Percentiles rank a stretch among this genome's conserved stretches.
These are phyloP conservation scores for Umbelopsis sp. DNA, from an alignment of 192 early-diverging fungal species.

Conservation along the genomic window DNA sequence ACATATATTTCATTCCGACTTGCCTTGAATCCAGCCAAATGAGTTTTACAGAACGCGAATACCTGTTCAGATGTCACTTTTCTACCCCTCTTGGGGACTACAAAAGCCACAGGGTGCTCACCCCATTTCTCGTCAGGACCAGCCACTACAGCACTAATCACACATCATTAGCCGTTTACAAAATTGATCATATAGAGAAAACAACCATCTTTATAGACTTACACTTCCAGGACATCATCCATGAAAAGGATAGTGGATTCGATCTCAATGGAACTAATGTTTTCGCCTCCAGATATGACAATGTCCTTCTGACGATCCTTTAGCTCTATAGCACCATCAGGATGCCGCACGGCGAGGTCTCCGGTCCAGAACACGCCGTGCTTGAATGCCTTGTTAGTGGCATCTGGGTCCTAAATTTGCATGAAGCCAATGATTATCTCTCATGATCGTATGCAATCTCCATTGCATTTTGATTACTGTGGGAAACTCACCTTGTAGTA, in stretches of 20 bases:
- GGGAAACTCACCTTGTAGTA: constrained; percentile 28
- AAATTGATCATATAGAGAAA: neutral
- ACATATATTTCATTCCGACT: neutral
- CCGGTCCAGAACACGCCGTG: constrained; percentile 62
- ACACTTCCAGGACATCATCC: constrained; percentile 54
- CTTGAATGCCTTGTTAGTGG: constrained; percentile 56
- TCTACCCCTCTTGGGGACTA: constrained; percentile 48
- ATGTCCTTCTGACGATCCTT: constrained; percentile 65
- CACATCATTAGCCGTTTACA: neutral
- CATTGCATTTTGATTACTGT: neutral
- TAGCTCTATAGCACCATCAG: constrained; percentile 63
- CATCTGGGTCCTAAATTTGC: constrained; percentile 50
- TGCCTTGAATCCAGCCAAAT: constrained; percentile 60
- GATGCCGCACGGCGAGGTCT: constrained; percentile 61
- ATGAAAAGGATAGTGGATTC: constrained; percentile 54
- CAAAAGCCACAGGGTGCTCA: constrained; percentile 60
- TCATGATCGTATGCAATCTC: neutral
- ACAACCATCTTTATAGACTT: neutral
- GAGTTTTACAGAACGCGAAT: constrained; percentile 42
- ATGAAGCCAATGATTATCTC: neutral
- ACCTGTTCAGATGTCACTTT: constrained; percentile 30
- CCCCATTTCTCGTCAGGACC: constrained; percentile 62
- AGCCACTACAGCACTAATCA: constrained; percentile 53
- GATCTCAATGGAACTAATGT: constrained; percentile 59
- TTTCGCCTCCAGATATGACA: constrained; percentile 66